Percentiles rank a stretch among this genome's conserved stretches.
Conservation (phyloP, 139 green algal species). For the Axilococcus clingmanii region DNA sequence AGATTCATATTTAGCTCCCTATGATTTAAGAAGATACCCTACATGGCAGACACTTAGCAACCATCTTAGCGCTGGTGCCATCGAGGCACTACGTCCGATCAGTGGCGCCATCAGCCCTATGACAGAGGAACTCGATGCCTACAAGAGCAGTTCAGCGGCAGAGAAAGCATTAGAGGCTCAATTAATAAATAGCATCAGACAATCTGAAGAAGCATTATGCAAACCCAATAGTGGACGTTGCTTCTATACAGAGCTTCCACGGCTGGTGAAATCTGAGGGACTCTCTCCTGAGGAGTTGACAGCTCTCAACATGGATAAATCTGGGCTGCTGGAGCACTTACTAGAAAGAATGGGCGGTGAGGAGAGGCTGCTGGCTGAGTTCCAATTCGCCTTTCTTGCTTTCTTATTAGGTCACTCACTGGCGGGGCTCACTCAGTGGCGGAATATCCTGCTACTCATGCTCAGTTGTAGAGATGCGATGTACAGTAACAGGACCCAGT, state of each 20-base stretch:
- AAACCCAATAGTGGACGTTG: constrained; percentile 33
- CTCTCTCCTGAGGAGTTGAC: constrained; percentile 48
- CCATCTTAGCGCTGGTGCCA: constrained; percentile 28
- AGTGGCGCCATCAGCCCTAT: constrained; percentile 50
- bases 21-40: constrained; percentile 48
- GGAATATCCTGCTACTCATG: constrained; percentile 52
- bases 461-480: constrained; percentile 46
- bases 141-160: constrained; percentile 20
- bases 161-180: constrained; percentile 34
- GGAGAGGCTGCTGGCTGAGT: constrained; percentile 52
- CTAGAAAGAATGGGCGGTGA: constrained; percentile 9
- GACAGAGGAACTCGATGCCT: constrained; percentile 34
- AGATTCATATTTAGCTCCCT: constrained; percentile 61
- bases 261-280: constrained; percentile 39
- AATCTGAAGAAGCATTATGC: neutral
- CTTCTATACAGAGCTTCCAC: constrained; percentile 51
- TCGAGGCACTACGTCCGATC: constrained; percentile 42
- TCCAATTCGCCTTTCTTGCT: constrained; percentile 71
- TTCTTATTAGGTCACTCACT: constrained; percentile 72
- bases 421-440: constrained; percentile 68
- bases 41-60: constrained; percentile 44
- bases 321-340: constrained; percentile 31
- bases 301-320: constrained; percentile 69
- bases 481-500: constrained; percentile 6
- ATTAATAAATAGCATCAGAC: neutral